phyloP scores from a whole-genome alignment of 1,139 yeast species.

The Saccharomycopsis hybrid region DNA sequence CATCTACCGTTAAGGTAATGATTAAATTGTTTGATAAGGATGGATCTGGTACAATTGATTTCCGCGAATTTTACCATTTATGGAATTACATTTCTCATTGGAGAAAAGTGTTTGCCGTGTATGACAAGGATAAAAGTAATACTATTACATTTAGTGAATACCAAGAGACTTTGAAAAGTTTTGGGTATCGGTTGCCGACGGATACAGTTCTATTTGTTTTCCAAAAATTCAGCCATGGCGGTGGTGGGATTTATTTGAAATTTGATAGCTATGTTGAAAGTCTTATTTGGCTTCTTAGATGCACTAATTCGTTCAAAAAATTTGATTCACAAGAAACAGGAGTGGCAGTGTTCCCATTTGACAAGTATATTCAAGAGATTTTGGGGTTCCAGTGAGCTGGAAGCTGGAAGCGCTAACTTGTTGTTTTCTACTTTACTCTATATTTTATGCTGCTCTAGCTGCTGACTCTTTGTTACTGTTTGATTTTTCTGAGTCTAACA shows the following conservation, averaged over 20 bases:
- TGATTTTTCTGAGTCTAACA: too few relatives aligned
- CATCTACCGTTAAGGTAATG: conserved; percentile 59
- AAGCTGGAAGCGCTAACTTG: too few relatives aligned
- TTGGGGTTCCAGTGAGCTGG: conserved; percentile 27
- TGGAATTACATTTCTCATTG: conserved; percentile 74
- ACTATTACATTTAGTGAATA: conserved; percentile 64
- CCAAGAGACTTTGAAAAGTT: conserved; percentile 58
- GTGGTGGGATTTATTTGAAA: conserved; percentile 47
- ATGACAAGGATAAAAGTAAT: conserved; percentile 55
- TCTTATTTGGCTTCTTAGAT: conserved; percentile 66
- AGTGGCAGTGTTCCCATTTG: conserved; percentile 68
- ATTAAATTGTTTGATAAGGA: conserved; percentile 56
- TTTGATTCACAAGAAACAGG: conserved; percentile 75
- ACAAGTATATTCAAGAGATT: conserved; percentile 68
- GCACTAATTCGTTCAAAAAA: conserved; percentile 74
- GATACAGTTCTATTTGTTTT: conserved; percentile 59
- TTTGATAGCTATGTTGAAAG: conserved; percentile 82
- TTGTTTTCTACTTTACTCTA: too few relatives aligned
- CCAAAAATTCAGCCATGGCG: conserved; percentile 43
- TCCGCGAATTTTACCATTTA: conserved; percentile 62
- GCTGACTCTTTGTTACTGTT: too few relatives aligned
- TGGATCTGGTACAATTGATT: conserved; percentile 43
- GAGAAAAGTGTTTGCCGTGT: conserved; percentile 58
- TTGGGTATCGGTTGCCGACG: conserved; percentile 61
- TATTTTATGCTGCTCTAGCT: too few relatives aligned